Evolutionary conservation across 208 protist species (phyloP).

Genomic region (Naegleria fowleri): DNA sequence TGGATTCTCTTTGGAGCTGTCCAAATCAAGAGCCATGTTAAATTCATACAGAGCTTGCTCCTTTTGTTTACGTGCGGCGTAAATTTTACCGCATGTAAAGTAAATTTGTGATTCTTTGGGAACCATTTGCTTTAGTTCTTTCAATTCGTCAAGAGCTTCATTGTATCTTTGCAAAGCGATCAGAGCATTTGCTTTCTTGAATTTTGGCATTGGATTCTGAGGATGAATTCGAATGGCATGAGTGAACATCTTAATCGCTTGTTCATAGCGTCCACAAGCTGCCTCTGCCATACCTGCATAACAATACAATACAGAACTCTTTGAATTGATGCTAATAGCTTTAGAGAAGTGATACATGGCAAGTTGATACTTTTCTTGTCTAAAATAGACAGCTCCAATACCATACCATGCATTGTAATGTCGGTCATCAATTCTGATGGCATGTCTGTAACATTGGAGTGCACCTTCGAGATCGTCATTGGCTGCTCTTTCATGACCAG

Average conservation of each 20-base stretch:
- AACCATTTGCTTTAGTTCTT: slow-evolving; percentile 59
- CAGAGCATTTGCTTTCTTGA: slow-evolving; percentile 77
- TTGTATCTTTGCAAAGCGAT: slow-evolving; percentile 59
- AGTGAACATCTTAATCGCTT: slow-evolving; percentile 66
- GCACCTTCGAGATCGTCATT: slow-evolving; percentile 85
- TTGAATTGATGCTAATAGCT: slow-evolving; percentile 74
- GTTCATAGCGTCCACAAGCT: slow-evolving; percentile 48
- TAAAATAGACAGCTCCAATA: slow-evolving; percentile 78
- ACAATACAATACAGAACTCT: slow-evolving; percentile 66
- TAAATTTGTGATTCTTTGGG: slow-evolving; percentile 79
- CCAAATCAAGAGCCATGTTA: slow-evolving; percentile 62
- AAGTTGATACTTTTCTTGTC: slow-evolving; percentile 75
- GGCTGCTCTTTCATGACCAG: slow-evolving; percentile 84
- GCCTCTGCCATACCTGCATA: slow-evolving; percentile 54
- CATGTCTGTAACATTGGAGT: slow-evolving; percentile 68
- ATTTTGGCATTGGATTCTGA: slow-evolving; percentile 69
- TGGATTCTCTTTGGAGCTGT: slow-evolving; percentile 30
- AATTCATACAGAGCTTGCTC: slow-evolving; percentile 59
- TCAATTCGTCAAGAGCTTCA: slow-evolving; percentile 63
- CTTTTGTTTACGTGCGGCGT: slow-evolving; percentile 49
- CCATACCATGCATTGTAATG: slow-evolving; percentile 95
- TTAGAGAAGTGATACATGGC: slow-evolving; percentile 77
- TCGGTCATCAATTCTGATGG: slow-evolving; percentile 70
- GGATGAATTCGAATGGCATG: slow-evolving; percentile 64
- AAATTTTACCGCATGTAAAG: slow-evolving; percentile 70